Conservation (phyloP, 2,329 filamentous ascomycete genomes). For the Aspergillus intermedius region DNA sequence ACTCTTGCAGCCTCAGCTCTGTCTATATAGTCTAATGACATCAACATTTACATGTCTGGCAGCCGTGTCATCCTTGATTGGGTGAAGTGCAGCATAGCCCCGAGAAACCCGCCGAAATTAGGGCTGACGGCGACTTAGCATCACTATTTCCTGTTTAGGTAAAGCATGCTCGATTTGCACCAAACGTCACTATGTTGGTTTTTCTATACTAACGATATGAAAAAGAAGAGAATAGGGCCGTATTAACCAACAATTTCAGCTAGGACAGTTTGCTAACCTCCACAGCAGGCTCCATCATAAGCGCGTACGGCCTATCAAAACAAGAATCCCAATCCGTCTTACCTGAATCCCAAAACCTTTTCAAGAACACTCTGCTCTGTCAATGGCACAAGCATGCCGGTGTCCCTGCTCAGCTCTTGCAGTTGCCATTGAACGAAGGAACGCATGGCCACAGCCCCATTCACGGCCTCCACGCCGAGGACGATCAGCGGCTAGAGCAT, state of each 20-base stretch:
- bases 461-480: slow-evolving; percentile 28
- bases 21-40: no score
- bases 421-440: slow-evolving; percentile 23
- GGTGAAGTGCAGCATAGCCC: no score
- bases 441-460: slow-evolving; percentile 12
- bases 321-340: slow-evolving; percentile 32
- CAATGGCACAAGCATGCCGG: slow-evolving; percentile 26
- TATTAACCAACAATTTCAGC: background rate
- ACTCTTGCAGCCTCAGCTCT: no score
- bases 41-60: no score
- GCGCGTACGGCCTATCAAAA: slow-evolving; percentile 30
- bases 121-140: background rate
- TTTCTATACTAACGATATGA: no score
- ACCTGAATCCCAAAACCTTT: slow-evolving; percentile 31
- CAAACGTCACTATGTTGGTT: no score
- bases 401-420: slow-evolving; percentile 17
- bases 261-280: background rate
- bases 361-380: slow-evolving; percentile 26
- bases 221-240: no score
- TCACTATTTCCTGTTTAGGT: background rate
- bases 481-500: slow-evolving; percentile 34
- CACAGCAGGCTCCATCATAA: slow-evolving; percentile 12
- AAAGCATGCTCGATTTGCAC: no score
- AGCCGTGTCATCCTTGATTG: no score
- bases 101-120: background rate